Conservation (phyloP, 2,329 filamentous ascomycete genomes). For the Plenodomus biglobosus region DNA sequence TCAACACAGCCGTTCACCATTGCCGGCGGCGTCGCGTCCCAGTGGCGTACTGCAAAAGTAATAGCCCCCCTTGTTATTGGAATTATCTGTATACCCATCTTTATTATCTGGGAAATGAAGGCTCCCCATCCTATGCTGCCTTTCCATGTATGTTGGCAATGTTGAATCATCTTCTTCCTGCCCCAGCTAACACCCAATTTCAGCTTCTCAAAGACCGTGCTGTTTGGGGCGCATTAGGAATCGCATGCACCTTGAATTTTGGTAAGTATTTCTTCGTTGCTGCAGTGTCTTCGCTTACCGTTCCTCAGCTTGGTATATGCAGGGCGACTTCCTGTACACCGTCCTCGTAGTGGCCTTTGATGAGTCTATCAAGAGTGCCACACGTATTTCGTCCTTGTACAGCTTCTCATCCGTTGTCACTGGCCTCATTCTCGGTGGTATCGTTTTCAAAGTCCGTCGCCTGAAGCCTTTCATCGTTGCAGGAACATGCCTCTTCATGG, state of each 20-base stretch:
- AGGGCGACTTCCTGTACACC: slow-evolving; percentile 65
- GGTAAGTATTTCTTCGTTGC: not conserved
- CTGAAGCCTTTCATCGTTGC: slow-evolving; percentile 64
- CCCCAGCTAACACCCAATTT: not conserved
- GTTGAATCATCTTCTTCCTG: not conserved
- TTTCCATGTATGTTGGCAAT: slow-evolving; percentile 45
- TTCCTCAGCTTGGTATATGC: slow-evolving; percentile 56
- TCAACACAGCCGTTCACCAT: slow-evolving; percentile 53
- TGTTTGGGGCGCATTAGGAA: slow-evolving; percentile 65
- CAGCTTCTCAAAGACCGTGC: slow-evolving; percentile 61
- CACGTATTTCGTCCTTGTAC: slow-evolving; percentile 63
- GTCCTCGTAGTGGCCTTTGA: slow-evolving; percentile 64
- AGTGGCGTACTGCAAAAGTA: slow-evolving; percentile 56
- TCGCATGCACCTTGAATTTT: slow-evolving; percentile 33
- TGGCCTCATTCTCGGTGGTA: slow-evolving; percentile 58
- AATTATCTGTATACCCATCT: slow-evolving; percentile 52
- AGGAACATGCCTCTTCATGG: slow-evolving; percentile 62
- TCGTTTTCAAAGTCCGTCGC: slow-evolving; percentile 57
- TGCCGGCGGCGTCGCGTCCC: slow-evolving; percentile 50
- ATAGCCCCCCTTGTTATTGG: slow-evolving; percentile 57
- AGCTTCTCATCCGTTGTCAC: slow-evolving; percentile 59
- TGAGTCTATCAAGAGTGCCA: slow-evolving; percentile 59
- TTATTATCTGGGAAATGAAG: slow-evolving; percentile 58
- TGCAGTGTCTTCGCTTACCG: not conserved
- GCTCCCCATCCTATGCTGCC: slow-evolving; percentile 59